Evolutionary conservation across 805 yeast species (phyloP).

Genomic region (Starmerella etchellsii): DNA sequence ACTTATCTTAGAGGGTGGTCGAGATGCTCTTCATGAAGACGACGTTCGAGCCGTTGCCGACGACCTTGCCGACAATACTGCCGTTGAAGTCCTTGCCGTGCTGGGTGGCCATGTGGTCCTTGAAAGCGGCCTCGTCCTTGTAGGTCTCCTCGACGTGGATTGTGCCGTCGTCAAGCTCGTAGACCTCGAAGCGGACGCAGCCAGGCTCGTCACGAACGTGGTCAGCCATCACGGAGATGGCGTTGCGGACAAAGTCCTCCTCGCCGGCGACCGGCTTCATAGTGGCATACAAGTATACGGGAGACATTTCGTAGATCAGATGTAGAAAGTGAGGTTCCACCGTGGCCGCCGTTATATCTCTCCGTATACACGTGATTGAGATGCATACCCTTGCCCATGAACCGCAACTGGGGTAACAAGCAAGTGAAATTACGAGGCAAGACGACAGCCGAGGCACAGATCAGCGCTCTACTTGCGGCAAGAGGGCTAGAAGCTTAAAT

Average conservation of each 20-base stretch:
- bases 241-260: constrained; percentile 16
- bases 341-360: no score
- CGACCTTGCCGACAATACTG: constrained; percentile 20
- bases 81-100: constrained; percentile 22
- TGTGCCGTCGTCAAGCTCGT: constrained; percentile 18
- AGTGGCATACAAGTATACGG: constrained; percentile 19
- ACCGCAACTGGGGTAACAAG: no score
- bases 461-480: no score
- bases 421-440: no score
- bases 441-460: no score
- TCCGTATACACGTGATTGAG: no score
- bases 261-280: constrained; percentile 22
- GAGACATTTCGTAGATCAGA: constrained; percentile 8
- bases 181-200: constrained; percentile 22
- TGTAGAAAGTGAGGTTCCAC: no score
- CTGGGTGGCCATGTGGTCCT: constrained; percentile 21
- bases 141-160: constrained; percentile 24
- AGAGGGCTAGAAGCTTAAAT: no score
- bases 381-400: no score
- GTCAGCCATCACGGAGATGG: constrained; percentile 18
- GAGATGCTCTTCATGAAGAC: constrained; percentile 18
- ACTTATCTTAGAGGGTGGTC: constrained; percentile 11
- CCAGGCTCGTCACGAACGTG: constrained; percentile 23
- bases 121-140: constrained; percentile 23
- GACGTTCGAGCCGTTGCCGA: constrained; percentile 19